Conservation (phyloP, 2,329 filamentous ascomycete species). For the Scedosporium apiospermum region DNA sequence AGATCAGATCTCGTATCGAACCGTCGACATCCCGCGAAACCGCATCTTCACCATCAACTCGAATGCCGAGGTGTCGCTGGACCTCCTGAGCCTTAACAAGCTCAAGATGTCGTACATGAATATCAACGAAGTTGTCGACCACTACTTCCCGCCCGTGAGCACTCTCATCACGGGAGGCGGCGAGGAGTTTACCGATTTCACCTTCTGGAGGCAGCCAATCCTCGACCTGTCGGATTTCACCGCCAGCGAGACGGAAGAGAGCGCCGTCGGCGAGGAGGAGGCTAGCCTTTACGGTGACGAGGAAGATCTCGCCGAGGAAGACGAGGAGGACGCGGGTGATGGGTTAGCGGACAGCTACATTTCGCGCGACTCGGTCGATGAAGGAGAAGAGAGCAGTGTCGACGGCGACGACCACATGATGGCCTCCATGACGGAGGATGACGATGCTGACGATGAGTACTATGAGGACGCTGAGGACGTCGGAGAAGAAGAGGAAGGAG, state of each 20-base stretch:
- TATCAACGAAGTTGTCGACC: constrained; percentile 94
- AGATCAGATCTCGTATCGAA: constrained; percentile 90
- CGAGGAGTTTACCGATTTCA: constrained; percentile 95
- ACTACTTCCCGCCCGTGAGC: constrained; percentile 91
- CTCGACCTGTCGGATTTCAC: constrained; percentile 84
- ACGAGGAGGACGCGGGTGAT: constrained; percentile 30
- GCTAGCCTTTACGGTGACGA: constrained; percentile 46
- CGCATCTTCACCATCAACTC: constrained; percentile 98
- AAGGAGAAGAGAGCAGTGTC: constrained; percentile 15
- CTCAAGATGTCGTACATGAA: constrained; percentile 95
- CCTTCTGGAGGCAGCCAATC: constrained; percentile 83
- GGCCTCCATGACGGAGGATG: constrained; percentile 18
- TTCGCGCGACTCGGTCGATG: constrained; percentile 38
- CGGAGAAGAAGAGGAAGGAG: constrained; percentile 31
- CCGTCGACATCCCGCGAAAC: constrained; percentile 87
- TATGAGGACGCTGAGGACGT: constrained; percentile 27
- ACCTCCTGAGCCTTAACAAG: constrained; percentile 82
- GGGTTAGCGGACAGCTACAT: constrained; percentile 48
- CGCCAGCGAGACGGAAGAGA: constrained; percentile 54
- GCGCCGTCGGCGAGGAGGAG: constrained; percentile 7
- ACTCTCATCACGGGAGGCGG: constrained; percentile 81
- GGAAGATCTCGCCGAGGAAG: constrained; percentile 36
- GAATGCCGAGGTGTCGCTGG: constrained; percentile 88
- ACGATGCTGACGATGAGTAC: constrained; percentile 28
- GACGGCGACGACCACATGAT: constrained; percentile 22